These are phyloP conservation scores for Chrysoporthe deuterocubensis DNA, from an alignment of 2,329 filamentous ascomycete species.

Conservation along the genomic window DNA sequence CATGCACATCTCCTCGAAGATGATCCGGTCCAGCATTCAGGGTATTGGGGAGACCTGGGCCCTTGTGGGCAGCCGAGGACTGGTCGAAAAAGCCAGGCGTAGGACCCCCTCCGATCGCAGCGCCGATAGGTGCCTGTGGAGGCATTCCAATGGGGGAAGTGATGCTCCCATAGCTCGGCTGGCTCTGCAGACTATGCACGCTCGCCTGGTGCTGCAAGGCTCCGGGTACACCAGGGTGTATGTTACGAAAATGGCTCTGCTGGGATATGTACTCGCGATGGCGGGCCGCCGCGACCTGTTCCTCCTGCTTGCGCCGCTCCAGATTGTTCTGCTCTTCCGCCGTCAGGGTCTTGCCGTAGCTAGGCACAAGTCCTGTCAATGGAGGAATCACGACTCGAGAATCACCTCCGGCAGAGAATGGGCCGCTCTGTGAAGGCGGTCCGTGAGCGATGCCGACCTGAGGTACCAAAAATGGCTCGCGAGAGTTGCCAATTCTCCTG, in stretches of 20 bases:
- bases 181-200: conserved; percentile 92
- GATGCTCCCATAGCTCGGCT: conserved; percentile 95
- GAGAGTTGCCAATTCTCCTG: conserved; percentile 91
- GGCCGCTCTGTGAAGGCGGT: conserved; percentile 59
- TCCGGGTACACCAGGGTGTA: conserved; percentile 57
- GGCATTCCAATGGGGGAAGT: conserved; percentile 75
- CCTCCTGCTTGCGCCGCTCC: conserved; percentile 95
- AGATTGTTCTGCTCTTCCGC: conserved; percentile 98
- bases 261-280: conserved; percentile 92
- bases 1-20: conserved; percentile 70
- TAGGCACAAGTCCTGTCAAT: conserved; percentile 91
- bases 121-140: conserved; percentile 57
- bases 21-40: conserved; percentile 54
- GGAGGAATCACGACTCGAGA: conserved; percentile 77
- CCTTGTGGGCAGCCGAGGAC: conserved; percentile 47
- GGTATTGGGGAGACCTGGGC: conserved; percentile 44
- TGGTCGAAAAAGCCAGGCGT: conserved; percentile 73
- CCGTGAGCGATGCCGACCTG: conserved; percentile 96
- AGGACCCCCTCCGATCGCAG: conserved; percentile 53
- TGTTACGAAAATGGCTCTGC: conserved; percentile 78
- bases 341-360: conserved; percentile 93
- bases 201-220: conserved; percentile 89
- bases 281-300: conserved; percentile 94
- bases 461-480: conserved; percentile 95
- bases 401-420: conserved; percentile 51